Conservation (phyloP, 371 early-diverging fungal species). For the Coemansia sp. region DNA sequence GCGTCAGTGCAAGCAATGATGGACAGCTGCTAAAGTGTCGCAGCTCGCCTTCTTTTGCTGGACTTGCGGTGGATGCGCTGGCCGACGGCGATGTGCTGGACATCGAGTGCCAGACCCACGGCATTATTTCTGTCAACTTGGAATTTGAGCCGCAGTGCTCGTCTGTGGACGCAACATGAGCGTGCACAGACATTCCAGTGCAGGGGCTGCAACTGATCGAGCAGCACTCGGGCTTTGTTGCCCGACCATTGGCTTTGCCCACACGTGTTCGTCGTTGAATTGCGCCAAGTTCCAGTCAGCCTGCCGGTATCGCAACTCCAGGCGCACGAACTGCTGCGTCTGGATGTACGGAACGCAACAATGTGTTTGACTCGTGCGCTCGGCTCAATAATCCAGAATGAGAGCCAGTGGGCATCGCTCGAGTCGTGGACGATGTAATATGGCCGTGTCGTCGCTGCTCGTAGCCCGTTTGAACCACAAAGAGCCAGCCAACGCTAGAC, state of each 20-base stretch:
- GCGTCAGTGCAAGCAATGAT: background rate
- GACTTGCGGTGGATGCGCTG: constrained; percentile 5
- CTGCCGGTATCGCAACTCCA: background rate
- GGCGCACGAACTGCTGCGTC: constrained; percentile 10
- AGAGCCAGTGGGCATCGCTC: constrained; percentile 25
- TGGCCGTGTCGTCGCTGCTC: constrained; percentile 4
- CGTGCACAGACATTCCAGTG: constrained; percentile 3
- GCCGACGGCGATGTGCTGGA: background rate
- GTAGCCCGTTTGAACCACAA: constrained; percentile 3
- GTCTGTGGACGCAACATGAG: background rate
- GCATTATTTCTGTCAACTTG: background rate
- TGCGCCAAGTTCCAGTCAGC: background rate
- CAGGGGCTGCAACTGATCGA: constrained; percentile 3
- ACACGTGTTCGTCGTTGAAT: constrained; percentile 4
- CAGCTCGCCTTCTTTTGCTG: constrained; percentile 5
- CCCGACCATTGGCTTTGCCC: constrained; percentile 11
- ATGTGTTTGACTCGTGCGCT: constrained; percentile 1
- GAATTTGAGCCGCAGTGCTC: constrained; percentile 5
- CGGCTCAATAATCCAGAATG: background rate
- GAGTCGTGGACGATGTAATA: constrained; percentile 18
- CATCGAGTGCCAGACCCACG: constrained; percentile 14
- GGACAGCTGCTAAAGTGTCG: constrained; percentile 7
- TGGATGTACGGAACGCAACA: constrained; percentile 1
- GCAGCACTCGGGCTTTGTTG: background rate
- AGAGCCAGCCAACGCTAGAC: constrained; percentile 5